A percentile compares a stretch with the other conserved stretches of the same genome.
Evolutionary conservation across 192 early-diverging fungal species (phyloP).

Genomic region (Chytriomyces sp.): DNA sequence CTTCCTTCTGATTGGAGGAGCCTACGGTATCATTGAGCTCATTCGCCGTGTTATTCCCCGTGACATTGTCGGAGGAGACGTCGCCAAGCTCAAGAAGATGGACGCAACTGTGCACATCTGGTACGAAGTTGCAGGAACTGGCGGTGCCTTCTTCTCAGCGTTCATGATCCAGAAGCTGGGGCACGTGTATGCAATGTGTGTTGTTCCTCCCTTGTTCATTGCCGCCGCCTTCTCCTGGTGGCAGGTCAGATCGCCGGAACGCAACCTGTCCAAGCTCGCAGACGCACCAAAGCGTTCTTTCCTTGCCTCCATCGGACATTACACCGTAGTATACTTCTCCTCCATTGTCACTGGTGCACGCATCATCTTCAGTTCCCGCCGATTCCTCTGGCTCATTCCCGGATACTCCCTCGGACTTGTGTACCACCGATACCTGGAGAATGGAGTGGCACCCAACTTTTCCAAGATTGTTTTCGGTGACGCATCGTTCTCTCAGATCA

Average conservation of each 20-base stretch:
- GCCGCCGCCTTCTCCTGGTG: neutral
- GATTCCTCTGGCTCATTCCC: neutral
- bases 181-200: too few species aligned
- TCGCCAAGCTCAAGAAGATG: conserved; percentile 64
- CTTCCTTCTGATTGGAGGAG: conserved; percentile 58
- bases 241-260: neutral
- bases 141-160: conserved; percentile 37
- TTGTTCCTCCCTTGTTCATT: neutral
- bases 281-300: neutral
- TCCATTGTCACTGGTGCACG: neutral
- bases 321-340: neutral
- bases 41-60: too few species aligned
- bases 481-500: conserved; percentile 47
- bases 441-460: conserved; percentile 52
- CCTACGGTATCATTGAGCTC: conserved; percentile 62
- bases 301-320: neutral
- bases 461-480: conserved; percentile 62
- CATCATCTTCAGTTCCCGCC: too few species aligned
- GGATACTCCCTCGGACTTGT: neutral
- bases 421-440: conserved; percentile 67
- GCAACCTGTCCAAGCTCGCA: neutral
- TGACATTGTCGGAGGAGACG: conserved; percentile 69
- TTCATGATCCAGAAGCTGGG: neutral
- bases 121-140: conserved; percentile 66
- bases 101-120: conserved; percentile 63